Percentiles rank a stretch among this genome's conserved stretches.
Evolutionary conservation across 148 eudicot genomes (phyloP).

Genomic region (Persicaria tinctoria): DNA sequence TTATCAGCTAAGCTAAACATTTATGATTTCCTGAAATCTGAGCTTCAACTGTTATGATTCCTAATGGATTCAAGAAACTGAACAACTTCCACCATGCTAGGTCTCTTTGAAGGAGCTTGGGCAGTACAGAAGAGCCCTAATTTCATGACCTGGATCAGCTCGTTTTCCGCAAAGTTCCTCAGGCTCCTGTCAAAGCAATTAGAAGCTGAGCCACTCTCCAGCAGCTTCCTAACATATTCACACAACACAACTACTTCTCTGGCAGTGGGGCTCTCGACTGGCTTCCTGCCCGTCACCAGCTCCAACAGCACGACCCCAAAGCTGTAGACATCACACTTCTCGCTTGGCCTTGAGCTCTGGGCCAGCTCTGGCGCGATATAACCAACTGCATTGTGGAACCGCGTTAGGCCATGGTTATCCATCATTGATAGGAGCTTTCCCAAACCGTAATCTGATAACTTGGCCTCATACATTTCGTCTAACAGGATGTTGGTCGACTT

Average conservation of each 20-base stretch:
- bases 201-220: constrained; percentile 63
- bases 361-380: constrained; percentile 92
- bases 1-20: constrained; percentile 1
- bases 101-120: constrained; percentile 66
- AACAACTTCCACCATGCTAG: constrained; percentile 86
- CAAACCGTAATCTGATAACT: constrained; percentile 78
- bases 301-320: constrained; percentile 83
- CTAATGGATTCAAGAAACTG: constrained; percentile 81
- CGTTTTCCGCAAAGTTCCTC: constrained; percentile 63
- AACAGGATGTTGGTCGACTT: constrained; percentile 79
- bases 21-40: not conserved
- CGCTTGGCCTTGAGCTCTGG: constrained; percentile 52
- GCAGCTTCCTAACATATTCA: constrained; percentile 61
- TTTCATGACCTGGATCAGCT: constrained; percentile 86
- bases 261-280: constrained; percentile 64
- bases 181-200: constrained; percentile 76
- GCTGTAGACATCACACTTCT: constrained; percentile 88
- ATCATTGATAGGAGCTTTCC: constrained; percentile 60
- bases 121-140: constrained; percentile 80
- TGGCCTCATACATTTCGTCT: constrained; percentile 58
- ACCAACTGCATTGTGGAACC: constrained; percentile 74
- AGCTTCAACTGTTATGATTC: constrained; percentile 26
- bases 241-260: constrained; percentile 76
- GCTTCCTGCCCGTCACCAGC: constrained; percentile 86
- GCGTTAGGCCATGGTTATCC: constrained; percentile 52